These are phyloP conservation scores for Phylloporus arenicola DNA, from an alignment of 768 basidiomycete species.

Conservation along the genomic window DNA sequence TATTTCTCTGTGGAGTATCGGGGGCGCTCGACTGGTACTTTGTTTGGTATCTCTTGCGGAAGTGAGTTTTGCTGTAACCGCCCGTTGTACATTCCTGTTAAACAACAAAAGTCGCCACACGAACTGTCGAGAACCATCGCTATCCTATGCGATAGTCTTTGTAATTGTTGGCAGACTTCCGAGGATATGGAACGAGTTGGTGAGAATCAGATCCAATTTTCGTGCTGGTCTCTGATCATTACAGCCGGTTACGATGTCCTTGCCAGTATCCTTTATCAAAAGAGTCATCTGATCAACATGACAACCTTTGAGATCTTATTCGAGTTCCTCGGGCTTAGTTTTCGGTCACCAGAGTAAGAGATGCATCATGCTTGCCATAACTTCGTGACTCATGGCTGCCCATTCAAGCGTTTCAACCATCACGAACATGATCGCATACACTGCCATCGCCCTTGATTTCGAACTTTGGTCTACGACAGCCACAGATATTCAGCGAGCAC, in stretches of 20 bases:
- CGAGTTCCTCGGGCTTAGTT: conserved; percentile 81
- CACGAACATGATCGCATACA: conserved; percentile 76
- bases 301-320: conserved; percentile 80
- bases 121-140: conserved; percentile 70
- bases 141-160: conserved; percentile 70
- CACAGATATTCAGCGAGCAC: conserved; percentile 67
- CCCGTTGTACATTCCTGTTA: background rate
- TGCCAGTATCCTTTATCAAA: conserved; percentile 63
- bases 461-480: conserved; percentile 79
- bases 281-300: conserved; percentile 70
- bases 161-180: conserved; percentile 87
- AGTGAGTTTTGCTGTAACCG: conserved; percentile 34
- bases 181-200: conserved; percentile 91
- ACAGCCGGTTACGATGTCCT: conserved; percentile 87
- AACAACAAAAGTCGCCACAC: conserved; percentile 52
- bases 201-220: conserved; percentile 35
- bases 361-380: background rate
- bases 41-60: conserved; percentile 71
- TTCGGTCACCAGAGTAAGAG: conserved; percentile 72
- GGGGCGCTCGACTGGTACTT: conserved; percentile 71
- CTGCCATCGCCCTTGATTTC: conserved; percentile 81
- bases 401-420: conserved; percentile 67
- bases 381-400: background rate
- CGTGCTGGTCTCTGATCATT: conserved; percentile 2
- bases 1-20: conserved; percentile 73